Percentiles rank a stretch among this genome's conserved stretches.
phyloP scores from a whole-genome alignment of 176 grass and related monocot species.

The Hsuehochloa calcarea region DNA sequence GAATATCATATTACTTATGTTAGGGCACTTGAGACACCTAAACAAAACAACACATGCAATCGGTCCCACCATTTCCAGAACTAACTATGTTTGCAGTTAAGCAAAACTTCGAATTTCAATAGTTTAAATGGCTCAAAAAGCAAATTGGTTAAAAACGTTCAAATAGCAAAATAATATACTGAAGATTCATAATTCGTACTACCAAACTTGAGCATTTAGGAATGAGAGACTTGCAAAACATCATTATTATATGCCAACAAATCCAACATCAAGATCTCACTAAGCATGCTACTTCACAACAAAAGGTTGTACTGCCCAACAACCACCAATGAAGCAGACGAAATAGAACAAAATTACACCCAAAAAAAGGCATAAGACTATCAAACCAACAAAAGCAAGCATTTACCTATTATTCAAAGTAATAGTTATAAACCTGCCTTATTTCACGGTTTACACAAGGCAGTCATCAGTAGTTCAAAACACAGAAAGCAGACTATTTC shows the following conservation, averaged over 20 bases:
- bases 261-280: not conserved
- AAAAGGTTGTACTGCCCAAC: not conserved
- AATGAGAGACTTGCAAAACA: not conserved
- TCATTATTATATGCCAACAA: not conserved
- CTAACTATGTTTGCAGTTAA: not conserved
- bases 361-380: not conserved
- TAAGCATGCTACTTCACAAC: conserved; percentile 2
- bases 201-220: not conserved
- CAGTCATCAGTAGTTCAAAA: not conserved
- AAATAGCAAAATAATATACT: not conserved
- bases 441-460: not conserved
- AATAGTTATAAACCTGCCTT: not conserved
- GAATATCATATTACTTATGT: not conserved
- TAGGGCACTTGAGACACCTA: not conserved
- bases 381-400: not conserved
- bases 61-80: not conserved
- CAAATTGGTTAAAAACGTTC: not conserved
- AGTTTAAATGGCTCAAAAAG: conserved; percentile 14
- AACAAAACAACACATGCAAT: not conserved
- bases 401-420: not conserved
- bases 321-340: not conserved
- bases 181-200: not conserved
- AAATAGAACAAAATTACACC: not conserved
- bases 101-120: not conserved
- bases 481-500: not conserved